These are phyloP conservation scores for Cucurbitaria berberidis DNA, from an alignment of 2,329 filamentous ascomycete species.

Conservation along the genomic window DNA sequence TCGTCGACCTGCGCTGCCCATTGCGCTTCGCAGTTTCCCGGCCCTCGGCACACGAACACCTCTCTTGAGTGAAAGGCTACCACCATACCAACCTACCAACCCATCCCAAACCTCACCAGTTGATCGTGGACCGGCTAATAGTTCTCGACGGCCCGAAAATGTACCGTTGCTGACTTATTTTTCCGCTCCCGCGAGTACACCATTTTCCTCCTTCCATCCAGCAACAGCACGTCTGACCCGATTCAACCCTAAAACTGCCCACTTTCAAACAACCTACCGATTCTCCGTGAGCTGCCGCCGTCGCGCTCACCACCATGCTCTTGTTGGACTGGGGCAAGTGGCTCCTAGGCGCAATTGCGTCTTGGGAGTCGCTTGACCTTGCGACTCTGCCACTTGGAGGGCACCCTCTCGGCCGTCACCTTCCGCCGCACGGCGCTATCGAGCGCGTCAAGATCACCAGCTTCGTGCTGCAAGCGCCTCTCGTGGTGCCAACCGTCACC, in stretches of 20 bases:
- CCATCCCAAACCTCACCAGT: neutral
- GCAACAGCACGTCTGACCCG: neutral
- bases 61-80: neutral
- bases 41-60: neutral
- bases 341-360: neutral
- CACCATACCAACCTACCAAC: neutral
- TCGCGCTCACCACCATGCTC: neutral
- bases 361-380: neutral
- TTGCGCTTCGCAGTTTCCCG: neutral
- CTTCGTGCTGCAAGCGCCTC: neutral
- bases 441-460: neutral
- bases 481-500: slow-evolving; percentile 5
- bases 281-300: neutral
- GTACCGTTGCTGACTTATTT: neutral
- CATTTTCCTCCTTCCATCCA: neutral
- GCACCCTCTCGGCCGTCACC: too few species aligned
- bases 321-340: neutral
- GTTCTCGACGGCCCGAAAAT: neutral
- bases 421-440: neutral
- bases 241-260: neutral
- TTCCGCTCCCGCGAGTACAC: neutral
- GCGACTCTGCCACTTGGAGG: neutral
- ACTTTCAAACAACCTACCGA: neutral
- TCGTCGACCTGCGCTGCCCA: neutral
- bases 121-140: too few species aligned